phyloP scores from a whole-genome alignment of 805 yeast species.

The Metschnikowia orientalis region DNA sequence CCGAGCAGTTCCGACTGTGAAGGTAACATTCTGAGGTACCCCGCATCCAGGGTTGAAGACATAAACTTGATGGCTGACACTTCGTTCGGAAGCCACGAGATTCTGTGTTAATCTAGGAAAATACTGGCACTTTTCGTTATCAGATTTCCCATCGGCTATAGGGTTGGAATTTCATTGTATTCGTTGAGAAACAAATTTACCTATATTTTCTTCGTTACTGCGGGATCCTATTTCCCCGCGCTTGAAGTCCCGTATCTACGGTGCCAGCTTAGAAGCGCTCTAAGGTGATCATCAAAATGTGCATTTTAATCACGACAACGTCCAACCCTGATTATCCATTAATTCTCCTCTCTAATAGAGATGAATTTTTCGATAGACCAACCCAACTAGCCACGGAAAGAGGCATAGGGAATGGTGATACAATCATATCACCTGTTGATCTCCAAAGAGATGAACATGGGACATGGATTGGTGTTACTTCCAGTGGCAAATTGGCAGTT shows the following conservation, averaged over 20 bases:
- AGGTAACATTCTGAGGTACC: no score
- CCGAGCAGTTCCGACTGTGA: no score
- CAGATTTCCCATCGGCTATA: background rate
- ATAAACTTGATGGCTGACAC: slow-evolving; percentile 11
- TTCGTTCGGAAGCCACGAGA: slow-evolving; percentile 14
- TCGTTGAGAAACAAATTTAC: no score
- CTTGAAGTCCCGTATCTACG: no score
- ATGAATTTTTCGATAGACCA: slow-evolving; percentile 73
- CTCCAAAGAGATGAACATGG: slow-evolving; percentile 72
- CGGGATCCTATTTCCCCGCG: no score
- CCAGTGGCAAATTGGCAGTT: slow-evolving; percentile 58
- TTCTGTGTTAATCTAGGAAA: slow-evolving; percentile 8
- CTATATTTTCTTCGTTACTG: no score
- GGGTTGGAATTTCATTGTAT: background rate
- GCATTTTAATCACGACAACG: slow-evolving; percentile 67
- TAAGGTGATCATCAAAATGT: slow-evolving; percentile 52
- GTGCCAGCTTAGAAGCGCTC: background rate
- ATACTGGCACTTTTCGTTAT: background rate
- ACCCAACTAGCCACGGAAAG: slow-evolving; percentile 54
- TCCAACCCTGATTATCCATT: slow-evolving; percentile 72
- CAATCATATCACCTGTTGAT: slow-evolving; percentile 67
- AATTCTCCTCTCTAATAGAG: slow-evolving; percentile 77
- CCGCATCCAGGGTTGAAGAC: slow-evolving; percentile 10
- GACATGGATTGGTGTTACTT: slow-evolving; percentile 82
- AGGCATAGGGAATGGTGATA: slow-evolving; percentile 26